Evolutionary conservation across 805 yeast species (phyloP), one percentile per base, ranked within the genome.

Genomic region (Teunomyces gatunensis): DNA sequence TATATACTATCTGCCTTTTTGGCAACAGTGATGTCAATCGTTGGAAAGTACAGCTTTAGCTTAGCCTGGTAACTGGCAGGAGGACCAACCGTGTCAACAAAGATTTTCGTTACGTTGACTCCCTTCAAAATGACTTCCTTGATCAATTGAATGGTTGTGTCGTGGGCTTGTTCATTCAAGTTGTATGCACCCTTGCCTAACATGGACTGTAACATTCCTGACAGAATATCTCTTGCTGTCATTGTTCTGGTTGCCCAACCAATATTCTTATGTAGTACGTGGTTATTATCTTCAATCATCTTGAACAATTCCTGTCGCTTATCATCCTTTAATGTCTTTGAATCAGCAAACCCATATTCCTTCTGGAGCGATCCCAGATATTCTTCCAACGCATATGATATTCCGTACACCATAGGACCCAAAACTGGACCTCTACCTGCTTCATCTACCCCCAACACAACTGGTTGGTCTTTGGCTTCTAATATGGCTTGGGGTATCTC

Each of bases 361-460:
- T 55, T 60, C 21, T 78, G 76, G 44, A 85, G 74, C 15, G 75
- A 61, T 1, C 67, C 59, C 27, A 73, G 77, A 47, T 80, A 87
- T 0, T 69, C 64, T 42, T 77, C 74, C 10, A 83, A 66, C 52
- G 96, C 84, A 61, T 89, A 94, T 3, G 94, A 83, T 5, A 89
- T 73, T 3, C 96, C 96, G 60, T 94, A 94, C 1, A 94, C 99
- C 99, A 94, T 94, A 0, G 98, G 96, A 0, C 99, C 99, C 35
- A 95, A 59, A 0, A 95, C 97, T 0, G 99, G 99, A 0, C 99
- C 99, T 54, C 99, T 77, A 0, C 99, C 99, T 0, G 99, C 99
- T 63, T 94, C 99, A 65, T 94, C 99, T 1, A 94, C 96, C 1
- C 99, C 99, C 9, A 94, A 66, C 6, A 84, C 75, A 1, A 84